Conservation (phyloP, 495 filamentous ascomycete genomes). For the Penicillium ucsense region DNA sequence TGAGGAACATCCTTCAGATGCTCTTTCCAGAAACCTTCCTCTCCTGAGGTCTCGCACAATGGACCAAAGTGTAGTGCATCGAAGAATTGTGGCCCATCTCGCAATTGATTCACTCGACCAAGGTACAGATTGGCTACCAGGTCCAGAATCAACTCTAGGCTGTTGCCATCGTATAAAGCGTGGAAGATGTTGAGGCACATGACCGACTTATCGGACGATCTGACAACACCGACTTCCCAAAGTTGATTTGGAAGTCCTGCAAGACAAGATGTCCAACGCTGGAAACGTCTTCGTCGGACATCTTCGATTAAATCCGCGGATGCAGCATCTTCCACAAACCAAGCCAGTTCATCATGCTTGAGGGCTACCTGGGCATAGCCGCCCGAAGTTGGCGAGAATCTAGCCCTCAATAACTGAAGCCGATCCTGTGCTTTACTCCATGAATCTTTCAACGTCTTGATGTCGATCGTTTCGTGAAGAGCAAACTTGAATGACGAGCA, state of each 20-base stretch:
- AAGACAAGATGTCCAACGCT: conserved; percentile 34
- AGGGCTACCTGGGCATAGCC: conserved; percentile 64
- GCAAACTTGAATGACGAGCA: conserved; percentile 59
- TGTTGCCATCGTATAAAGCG: conserved; percentile 80
- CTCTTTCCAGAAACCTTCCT: conserved; percentile 57
- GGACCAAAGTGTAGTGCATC: conserved; percentile 37
- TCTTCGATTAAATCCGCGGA: conserved; percentile 19
- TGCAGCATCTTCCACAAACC: conserved; percentile 25
- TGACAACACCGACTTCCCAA: conserved; percentile 36
- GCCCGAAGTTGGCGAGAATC: conserved; percentile 54
- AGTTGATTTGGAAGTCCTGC: conserved; percentile 17
- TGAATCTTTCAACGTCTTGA: conserved; percentile 33
- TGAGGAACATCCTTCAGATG: conserved; percentile 39
- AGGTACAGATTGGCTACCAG: conserved; percentile 38
- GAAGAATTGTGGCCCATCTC: conserved; percentile 22
- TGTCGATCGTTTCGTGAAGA: conserved; percentile 32
- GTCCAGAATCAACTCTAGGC: conserved; percentile 55
- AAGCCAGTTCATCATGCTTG: conserved; percentile 34
- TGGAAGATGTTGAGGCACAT: conserved; percentile 68
- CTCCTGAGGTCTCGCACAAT: conserved; percentile 27
- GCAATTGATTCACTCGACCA: background rate
- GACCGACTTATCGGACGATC: conserved; percentile 15
- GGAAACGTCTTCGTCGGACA: conserved; percentile 14
- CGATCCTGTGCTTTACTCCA: conserved; percentile 39
- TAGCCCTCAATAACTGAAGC: conserved; percentile 53